Evolutionary conservation across 2,329 filamentous ascomycete genomes (phyloP).

Genomic region (Daldinia eschscholtzii): DNA sequence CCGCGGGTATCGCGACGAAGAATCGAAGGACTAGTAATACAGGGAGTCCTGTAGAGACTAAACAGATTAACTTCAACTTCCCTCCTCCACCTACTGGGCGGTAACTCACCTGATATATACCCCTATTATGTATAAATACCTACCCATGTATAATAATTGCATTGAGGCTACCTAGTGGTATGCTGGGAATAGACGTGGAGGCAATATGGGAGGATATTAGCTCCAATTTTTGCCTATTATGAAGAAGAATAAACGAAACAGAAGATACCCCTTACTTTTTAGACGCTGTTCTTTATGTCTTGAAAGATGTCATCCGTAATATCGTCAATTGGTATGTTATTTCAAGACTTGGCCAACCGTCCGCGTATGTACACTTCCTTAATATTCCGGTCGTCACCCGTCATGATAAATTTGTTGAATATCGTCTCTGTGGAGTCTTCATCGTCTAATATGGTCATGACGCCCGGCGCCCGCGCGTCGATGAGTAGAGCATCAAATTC

Average conservation of each 20-base stretch:
- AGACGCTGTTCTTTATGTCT: not conserved
- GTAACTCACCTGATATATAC: constrained; percentile 17
- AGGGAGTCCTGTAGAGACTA: constrained; percentile 51
- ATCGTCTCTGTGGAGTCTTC: constrained; percentile 60
- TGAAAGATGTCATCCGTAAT: not conserved
- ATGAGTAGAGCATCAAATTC: constrained; percentile 72
- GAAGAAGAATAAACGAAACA: not conserved
- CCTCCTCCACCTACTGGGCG: constrained; percentile 47
- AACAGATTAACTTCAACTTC: constrained; percentile 49
- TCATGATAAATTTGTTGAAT: constrained; percentile 75
- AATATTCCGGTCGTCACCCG: constrained; percentile 74
- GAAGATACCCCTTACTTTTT: not conserved
- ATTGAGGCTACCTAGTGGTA: not conserved
- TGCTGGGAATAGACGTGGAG: not conserved
- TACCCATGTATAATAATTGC: not conserved
- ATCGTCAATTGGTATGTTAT: not conserved
- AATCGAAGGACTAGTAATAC: constrained; percentile 43
- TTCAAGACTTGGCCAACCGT: constrained; percentile 48
- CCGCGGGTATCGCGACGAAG: constrained; percentile 40
- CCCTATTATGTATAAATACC: constrained; percentile 4
- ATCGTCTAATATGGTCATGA: constrained; percentile 67
- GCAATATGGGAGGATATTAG: not conserved
- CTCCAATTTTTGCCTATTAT: not conserved
- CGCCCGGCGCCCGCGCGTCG: constrained; percentile 54
- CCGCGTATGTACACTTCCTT: constrained; percentile 66